Base-by-base conservation (phyloP, 2,329 filamentous ascomycete species). In the Nemania serpens region DNA sequence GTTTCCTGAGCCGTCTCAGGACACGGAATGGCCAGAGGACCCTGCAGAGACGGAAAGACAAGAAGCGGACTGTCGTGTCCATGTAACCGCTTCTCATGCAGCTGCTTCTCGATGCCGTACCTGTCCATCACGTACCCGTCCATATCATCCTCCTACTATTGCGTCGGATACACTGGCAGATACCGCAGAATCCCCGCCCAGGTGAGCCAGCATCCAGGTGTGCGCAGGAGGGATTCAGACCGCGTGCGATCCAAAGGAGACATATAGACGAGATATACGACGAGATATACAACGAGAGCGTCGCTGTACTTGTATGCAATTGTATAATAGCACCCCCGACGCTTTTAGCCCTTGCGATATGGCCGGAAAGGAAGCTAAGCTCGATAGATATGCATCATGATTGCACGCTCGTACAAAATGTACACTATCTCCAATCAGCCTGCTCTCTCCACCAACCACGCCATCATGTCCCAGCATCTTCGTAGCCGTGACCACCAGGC, bases 1-100 rank as follows among this genome's bases (percentile, higher is more conserved):
- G 85, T 1, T 88, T 86, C 68, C 72, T 88, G 49, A 79, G 76
- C 66, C 76, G 84, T 39, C 73, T 80, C 66, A 75, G 79, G 66
- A 80, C 79, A 47, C 79, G 77, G 70, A 81, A 78, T 10, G 85
- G 85, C 2, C 76, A 79, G 59, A 83, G 81, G 75, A 84, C 80
- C 61, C 69, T 88, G 54, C 73, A 76, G 70, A 75, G 84, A 68
- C 77, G 85, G 73, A 77, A 70, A 74, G 66, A 77, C 13, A 87
- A 86, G 80, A 81, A 83, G 55, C 75, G 85, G 64, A 76, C 74
- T 69, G 73, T 77, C 68, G 59, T 85, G 64, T 71, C 74, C 22
- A 71, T 70, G 57, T 78, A 69, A 52, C 15, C 9, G 17, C 39
- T 29, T 7, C 3, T n/a, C n/a, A n/a, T n/a, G n/a, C n/a, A n/a